phyloP scores from a whole-genome alignment of 2,329 filamentous ascomycete species.

The Stylonectria norvegica region DNA sequence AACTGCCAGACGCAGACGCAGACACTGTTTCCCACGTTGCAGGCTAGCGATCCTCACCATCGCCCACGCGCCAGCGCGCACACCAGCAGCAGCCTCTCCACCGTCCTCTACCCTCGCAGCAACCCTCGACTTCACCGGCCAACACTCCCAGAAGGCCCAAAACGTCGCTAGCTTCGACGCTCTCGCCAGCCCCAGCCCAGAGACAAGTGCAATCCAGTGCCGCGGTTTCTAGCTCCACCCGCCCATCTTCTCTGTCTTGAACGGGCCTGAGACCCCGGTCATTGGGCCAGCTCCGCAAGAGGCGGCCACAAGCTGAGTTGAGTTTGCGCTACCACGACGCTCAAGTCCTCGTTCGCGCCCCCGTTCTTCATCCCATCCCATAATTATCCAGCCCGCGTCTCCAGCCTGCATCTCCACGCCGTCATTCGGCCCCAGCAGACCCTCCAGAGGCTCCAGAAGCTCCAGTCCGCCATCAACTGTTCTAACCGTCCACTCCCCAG shows the following conservation, averaged over 20 bases:
- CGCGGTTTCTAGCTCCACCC: constrained; percentile 29
- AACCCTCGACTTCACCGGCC: neutral
- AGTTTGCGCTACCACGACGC: constrained; percentile 29
- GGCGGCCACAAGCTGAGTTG: constrained; percentile 18
- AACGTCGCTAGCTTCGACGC: constrained; percentile 27
- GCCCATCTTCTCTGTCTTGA: constrained; percentile 24
- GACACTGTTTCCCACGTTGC: constrained; percentile 23
- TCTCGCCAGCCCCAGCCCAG: constrained; percentile 17
- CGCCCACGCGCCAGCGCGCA: neutral
- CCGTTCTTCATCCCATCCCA: too few species aligned
- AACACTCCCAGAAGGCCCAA: constrained; percentile 11
- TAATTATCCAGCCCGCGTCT: constrained; percentile 1
- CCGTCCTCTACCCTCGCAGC: too few species aligned
- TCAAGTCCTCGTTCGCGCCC: too few species aligned
- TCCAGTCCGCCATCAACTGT: constrained; percentile 13
- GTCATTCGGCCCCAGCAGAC: constrained; percentile 6
- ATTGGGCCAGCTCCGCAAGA: constrained; percentile 27
- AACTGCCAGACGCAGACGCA: too few species aligned
- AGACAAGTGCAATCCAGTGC: constrained; percentile 34
- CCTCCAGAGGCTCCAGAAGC: constrained; percentile 12
- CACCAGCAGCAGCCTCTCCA: too few species aligned
- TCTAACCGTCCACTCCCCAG: constrained; percentile 18
- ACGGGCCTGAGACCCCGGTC: constrained; percentile 23
- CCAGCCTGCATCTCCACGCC: neutral
- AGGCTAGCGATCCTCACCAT: constrained; percentile 12